Percentiles rank a stretch among this genome's conserved stretches.
These are phyloP conservation scores for Nakaseomyces nivariensis DNA, from an alignment of 1,139 yeast species.

Conservation along the genomic window DNA sequence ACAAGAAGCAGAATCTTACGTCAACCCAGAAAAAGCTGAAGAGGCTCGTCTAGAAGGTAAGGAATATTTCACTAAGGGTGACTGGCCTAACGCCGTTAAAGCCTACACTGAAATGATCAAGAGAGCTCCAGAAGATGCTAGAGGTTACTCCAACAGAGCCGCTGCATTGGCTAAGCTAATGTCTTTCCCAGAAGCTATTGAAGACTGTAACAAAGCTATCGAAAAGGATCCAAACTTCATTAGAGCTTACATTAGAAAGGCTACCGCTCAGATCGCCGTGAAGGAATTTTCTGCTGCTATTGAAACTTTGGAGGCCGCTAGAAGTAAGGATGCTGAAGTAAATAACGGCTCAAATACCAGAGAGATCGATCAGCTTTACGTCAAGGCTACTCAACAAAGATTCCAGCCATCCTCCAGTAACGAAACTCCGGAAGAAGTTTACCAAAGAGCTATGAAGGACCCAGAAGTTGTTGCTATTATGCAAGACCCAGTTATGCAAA, in stretches of 20 bases:
- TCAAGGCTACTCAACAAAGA: slow-evolving; percentile 70
- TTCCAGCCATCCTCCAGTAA: slow-evolving; percentile 69
- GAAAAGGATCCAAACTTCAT: slow-evolving; percentile 78
- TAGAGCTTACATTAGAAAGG: slow-evolving; percentile 95
- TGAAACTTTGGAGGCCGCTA: slow-evolving; percentile 74
- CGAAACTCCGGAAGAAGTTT: slow-evolving; percentile 90
- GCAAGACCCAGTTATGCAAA: slow-evolving; percentile 96
- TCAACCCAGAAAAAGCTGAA: slow-evolving; percentile 89
- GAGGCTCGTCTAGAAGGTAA: slow-evolving; percentile 92
- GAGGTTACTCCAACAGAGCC: slow-evolving; percentile 97
- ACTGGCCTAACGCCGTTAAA: slow-evolving; percentile 95
- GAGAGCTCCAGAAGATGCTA: slow-evolving; percentile 92
- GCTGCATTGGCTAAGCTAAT: slow-evolving; percentile 89
- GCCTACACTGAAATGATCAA: slow-evolving; percentile 92
- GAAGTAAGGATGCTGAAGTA: slow-evolving; percentile 57
- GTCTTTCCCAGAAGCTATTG: slow-evolving; percentile 95
- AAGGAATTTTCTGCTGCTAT: slow-evolving; percentile 75
- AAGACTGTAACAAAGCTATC: slow-evolving; percentile 86
- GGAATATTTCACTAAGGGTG: slow-evolving; percentile 77
- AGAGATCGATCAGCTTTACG: slow-evolving; percentile 77
- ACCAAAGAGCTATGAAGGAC: slow-evolving; percentile 83
- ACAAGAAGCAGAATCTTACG: slow-evolving; percentile 65
- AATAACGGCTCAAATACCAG: slow-evolving; percentile 49
- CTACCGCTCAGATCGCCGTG: slow-evolving; percentile 86
- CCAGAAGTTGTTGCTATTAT: slow-evolving; percentile 87